phyloP scores from a whole-genome alignment of 441 rosid genomes.

The Adansonia grandidieri region DNA sequence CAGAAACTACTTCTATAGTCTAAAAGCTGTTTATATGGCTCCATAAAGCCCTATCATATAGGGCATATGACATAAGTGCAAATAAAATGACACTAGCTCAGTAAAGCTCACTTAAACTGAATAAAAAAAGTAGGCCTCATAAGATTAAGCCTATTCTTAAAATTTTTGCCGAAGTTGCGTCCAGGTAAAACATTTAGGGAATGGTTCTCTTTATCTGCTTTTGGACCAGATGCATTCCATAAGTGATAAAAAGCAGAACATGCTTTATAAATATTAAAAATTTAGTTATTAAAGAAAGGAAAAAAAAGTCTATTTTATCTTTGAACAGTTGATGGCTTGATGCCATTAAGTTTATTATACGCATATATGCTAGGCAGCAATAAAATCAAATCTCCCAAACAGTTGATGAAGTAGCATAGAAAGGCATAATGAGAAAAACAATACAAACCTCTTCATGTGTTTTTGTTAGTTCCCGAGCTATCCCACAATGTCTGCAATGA shows the following conservation, averaged over 20 bases:
- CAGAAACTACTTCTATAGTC: neutral
- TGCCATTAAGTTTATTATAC: neutral
- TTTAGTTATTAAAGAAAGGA: neutral
- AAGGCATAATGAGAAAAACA: conserved; percentile 14
- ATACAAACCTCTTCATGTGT: conserved; percentile 70
- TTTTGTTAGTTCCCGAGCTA: conserved; percentile 90
- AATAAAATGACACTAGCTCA: neutral
- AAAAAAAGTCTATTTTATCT: neutral
- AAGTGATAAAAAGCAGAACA: too few species aligned
- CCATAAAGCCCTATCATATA: neutral
- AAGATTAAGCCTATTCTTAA: neutral
- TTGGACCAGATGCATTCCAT: neutral
- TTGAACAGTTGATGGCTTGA: too few species aligned
- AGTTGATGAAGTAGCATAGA: conserved; percentile 10
- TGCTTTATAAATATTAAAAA: neutral
- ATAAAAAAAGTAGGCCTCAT: neutral
- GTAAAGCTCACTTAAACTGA: neutral
- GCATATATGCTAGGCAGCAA: neutral
- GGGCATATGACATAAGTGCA: neutral
- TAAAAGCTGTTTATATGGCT: neutral
- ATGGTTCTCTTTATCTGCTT: too few species aligned
- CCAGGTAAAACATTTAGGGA: neutral
- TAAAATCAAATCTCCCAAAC: conserved; percentile 1
- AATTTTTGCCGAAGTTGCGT: neutral
- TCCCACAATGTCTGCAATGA: conserved; percentile 71